Conservation (phyloP, 495 filamentous ascomycete species). For the Friedmanniomyces simplex region DNA sequence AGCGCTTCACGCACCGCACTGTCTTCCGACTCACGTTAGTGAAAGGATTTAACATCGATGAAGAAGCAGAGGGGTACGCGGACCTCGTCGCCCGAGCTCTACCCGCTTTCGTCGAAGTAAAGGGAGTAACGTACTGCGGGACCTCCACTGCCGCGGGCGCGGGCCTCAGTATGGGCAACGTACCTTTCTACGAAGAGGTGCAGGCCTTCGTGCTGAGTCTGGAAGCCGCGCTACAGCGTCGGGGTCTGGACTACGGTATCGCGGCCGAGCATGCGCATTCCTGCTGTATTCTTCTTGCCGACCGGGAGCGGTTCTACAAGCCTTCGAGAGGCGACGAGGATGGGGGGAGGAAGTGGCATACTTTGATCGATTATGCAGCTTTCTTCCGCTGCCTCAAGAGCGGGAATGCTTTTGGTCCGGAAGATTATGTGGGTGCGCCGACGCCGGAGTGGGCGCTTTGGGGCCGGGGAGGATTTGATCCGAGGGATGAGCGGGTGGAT, state of each 20-base stretch:
- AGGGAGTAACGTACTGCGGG: constrained; percentile 94
- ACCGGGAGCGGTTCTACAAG: constrained; percentile 53
- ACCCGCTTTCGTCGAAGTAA: constrained; percentile 87
- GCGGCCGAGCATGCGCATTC: constrained; percentile 91
- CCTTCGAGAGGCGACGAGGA: constrained; percentile 15
- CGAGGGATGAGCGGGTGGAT: constrained; percentile 73
- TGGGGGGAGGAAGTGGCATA: constrained; percentile 72
- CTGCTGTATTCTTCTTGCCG: constrained; percentile 77
- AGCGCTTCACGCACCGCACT: constrained; percentile 71
- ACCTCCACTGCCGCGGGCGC: constrained; percentile 69
- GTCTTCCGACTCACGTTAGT: constrained; percentile 93
- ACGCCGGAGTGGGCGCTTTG: constrained; percentile 93
- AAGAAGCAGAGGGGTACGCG: constrained; percentile 84
- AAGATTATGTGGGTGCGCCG: constrained; percentile 74
- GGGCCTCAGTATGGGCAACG: constrained; percentile 88
- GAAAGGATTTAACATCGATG: constrained; percentile 92
- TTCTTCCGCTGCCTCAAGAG: constrained; percentile 80
- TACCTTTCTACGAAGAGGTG: constrained; percentile 89
- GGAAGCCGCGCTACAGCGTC: constrained; percentile 49
- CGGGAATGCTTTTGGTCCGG: constrained; percentile 60
- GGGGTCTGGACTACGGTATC: constrained; percentile 75
- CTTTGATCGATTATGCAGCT: constrained; percentile 74
- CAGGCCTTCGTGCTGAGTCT: constrained; percentile 66
- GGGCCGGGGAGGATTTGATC: constrained; percentile 90
- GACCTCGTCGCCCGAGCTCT: constrained; percentile 73